These are phyloP conservation scores for Plasmodium sp. DNA, from an alignment of 169 alveolate species.

Conservation along the genomic window DNA sequence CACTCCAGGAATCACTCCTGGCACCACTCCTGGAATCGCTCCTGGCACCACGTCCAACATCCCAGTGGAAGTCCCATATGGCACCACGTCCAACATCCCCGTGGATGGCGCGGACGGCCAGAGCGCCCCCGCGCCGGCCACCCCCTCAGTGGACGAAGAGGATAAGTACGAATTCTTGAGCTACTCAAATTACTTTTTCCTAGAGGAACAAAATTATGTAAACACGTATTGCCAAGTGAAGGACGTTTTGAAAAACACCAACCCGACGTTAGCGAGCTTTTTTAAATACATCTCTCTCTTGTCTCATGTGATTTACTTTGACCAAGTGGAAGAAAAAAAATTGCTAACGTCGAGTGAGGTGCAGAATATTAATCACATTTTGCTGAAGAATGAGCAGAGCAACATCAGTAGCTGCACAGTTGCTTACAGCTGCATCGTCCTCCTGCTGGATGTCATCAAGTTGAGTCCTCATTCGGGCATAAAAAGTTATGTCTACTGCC, in stretches of 20 bases:
- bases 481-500: conserved; percentile 31
- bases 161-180: neutral
- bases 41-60: too few species aligned
- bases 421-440: conserved; percentile 15
- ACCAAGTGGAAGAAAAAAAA: conserved; percentile 5
- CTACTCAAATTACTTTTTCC: conserved; percentile 20
- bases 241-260: conserved; percentile 8
- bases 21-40: too few species aligned
- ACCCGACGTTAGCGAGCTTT: conserved; percentile 4
- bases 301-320: conserved; percentile 33
- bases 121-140: neutral
- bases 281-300: conserved; percentile 27
- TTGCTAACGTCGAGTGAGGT: conserved; percentile 24
- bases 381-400: conserved; percentile 34
- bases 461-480: conserved; percentile 43
- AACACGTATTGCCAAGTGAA: conserved; percentile 23
- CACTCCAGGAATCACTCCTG: neutral
- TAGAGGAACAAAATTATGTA: conserved; percentile 9
- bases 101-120: neutral
- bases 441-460: conserved; percentile 25
- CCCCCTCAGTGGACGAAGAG: neutral
- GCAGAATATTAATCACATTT: neutral
- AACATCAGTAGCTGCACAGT: neutral
- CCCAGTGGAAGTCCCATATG: too few species aligned
- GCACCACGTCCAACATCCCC: too few species aligned